Evolutionary conservation across 441 rosid genomes (phyloP), one percentile per base, ranked within the genome.

Genomic region (Croton setiger): DNA sequence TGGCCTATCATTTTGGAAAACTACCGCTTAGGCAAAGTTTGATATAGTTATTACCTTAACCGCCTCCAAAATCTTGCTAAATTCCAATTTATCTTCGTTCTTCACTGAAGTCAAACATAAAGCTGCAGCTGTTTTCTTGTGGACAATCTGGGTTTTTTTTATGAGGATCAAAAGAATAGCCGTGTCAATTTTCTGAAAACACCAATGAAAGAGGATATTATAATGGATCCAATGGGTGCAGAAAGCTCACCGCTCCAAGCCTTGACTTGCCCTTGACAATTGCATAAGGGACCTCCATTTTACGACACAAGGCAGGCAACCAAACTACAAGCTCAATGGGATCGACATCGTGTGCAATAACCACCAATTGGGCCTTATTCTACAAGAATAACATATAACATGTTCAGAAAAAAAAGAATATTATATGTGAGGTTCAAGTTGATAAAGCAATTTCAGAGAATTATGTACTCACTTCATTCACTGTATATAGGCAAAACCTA

Each of bases 251-350:
- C 71, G 93, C 78, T 82, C 97, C 97, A 67, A 94, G 75, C 7
- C 98, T 87, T 11, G 98, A 79, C 75, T 94, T 94, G 5, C 97
- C 96, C 80, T 94, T 94, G 58, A 91, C 98, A 72, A 91, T 94
- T 79, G 92, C 88, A 79, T 93, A 91, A 0, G 97, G 98, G 21
- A 93, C 87, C 80, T 93, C 98, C 98, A 91, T 89, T 80, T 93
- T 93, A 55, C 97, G 84, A 78, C 98, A 88, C 20, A 90, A 53
- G 15, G 98, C 94, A 17, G 98, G 98, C 13, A 93, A 79, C 98
- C 98, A 93, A 5, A 93, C 93, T 37, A 93, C 98, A 78, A 89
- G 74, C 86, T 93, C 97, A 5, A 93, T 93, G 1, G 97, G 98
- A 75, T 93, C 97, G 14, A 93, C 97, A 72, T 93, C 97, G 67